Evolutionary conservation across 192 early-diverging fungal species (phyloP).

Genomic region (Coemansia sp.): DNA sequence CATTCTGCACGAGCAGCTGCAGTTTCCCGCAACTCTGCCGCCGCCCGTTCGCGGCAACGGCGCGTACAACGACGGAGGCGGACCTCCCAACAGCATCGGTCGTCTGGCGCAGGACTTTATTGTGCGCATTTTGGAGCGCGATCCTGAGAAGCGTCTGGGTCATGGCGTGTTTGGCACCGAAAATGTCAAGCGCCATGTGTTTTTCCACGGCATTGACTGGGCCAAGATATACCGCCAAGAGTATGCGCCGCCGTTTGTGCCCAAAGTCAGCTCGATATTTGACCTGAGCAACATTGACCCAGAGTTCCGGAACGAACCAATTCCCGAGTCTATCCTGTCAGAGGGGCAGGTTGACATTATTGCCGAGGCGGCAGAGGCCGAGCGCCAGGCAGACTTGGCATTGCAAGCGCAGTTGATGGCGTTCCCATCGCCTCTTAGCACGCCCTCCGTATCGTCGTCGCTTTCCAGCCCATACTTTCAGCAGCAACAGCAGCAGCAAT

Average conservation of each 20-base stretch:
- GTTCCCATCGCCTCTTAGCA: constrained; percentile 41
- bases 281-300: constrained; percentile 56
- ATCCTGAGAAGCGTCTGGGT: constrained; percentile 63
- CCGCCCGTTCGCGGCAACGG: constrained; percentile 34
- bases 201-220: constrained; percentile 68
- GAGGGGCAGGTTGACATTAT: constrained; percentile 47
- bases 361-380: constrained; percentile 44
- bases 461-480: constrained; percentile 28
- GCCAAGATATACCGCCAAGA: constrained; percentile 60
- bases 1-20: constrained; percentile 44
- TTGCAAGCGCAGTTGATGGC: constrained; percentile 41
- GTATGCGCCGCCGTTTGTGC: constrained; percentile 68
- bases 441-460: constrained; percentile 12
- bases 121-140: constrained; percentile 61
- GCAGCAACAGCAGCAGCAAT: constrained; percentile 20
- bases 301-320: constrained; percentile 54
- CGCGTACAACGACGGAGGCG: constrained; percentile 25
- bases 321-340: constrained; percentile 41
- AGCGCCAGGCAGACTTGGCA: constrained; percentile 42
- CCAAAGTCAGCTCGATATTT: constrained; percentile 58
- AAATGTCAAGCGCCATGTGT: constrained; percentile 64
- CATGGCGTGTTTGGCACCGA: constrained; percentile 58
- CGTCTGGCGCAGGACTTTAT: constrained; percentile 48
- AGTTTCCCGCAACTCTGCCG: constrained; percentile 43
- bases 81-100: constrained; percentile 15